phyloP scores from a whole-genome alignment of 2,329 filamentous ascomycete species.

The Fusarium sp. region DNA sequence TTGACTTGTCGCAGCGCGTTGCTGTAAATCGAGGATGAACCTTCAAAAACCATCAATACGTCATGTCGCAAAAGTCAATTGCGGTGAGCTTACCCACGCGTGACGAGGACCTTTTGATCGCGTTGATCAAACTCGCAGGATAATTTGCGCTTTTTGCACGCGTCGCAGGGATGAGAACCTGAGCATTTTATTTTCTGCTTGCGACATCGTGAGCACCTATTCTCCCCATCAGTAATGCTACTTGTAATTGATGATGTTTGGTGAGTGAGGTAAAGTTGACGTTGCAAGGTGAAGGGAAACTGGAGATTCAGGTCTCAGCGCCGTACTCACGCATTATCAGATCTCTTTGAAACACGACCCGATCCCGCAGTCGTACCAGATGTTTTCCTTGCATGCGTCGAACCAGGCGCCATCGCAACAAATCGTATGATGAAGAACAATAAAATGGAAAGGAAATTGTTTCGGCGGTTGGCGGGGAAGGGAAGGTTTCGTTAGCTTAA shows the following conservation, averaged over 20 bases:
- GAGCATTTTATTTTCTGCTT: slow-evolving; percentile 53
- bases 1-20: slow-evolving; percentile 40
- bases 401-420: slow-evolving; percentile 32
- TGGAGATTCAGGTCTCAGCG: neutral
- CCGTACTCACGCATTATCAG: slow-evolving; percentile 42
- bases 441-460: neutral
- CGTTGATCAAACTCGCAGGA: slow-evolving; percentile 53
- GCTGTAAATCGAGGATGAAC: slow-evolving; percentile 52
- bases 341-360: slow-evolving; percentile 43
- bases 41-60: slow-evolving; percentile 32
- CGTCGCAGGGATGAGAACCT: slow-evolving; percentile 49
- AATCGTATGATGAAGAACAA: neutral
- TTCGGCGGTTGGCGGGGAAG: slow-evolving; percentile 1
- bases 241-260: neutral
- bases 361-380: slow-evolving; percentile 18
- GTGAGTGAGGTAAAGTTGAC: slow-evolving; percentile 1
- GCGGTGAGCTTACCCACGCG: slow-evolving; percentile 52
- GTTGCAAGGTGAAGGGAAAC: slow-evolving; percentile 2
- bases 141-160: slow-evolving; percentile 49
- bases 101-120: slow-evolving; percentile 63
- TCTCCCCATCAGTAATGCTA: neutral
- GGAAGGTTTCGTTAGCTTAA: slow-evolving; percentile 3
- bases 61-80: slow-evolving; percentile 9
- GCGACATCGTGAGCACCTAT: slow-evolving; percentile 47
- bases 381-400: slow-evolving; percentile 32